Evolutionary conservation across 108 stramenopile species (phyloP).

Genomic region (Ochromonas danica): DNA sequence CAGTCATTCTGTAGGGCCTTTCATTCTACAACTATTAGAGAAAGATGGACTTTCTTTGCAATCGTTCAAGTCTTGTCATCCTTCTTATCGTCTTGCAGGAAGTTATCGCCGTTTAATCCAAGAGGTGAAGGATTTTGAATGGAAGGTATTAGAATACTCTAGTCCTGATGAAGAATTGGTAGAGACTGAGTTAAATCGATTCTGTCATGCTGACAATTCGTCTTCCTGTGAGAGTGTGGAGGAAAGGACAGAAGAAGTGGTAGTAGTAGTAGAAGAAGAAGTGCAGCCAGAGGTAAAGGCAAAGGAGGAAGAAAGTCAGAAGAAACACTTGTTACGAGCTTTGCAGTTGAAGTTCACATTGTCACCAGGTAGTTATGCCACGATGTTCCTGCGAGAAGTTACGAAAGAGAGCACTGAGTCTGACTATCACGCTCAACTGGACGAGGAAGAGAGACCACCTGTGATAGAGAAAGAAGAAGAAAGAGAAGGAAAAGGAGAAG

Average conservation of each 20-base stretch:
- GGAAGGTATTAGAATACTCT: not conserved
- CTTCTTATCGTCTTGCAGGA: conserved; percentile 57
- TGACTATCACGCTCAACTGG: conserved; percentile 72
- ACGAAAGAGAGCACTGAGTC: conserved; percentile 74
- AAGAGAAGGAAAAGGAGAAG: too few relatives aligned
- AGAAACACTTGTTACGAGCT: conserved; percentile 46
- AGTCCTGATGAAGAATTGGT: conserved; percentile 8
- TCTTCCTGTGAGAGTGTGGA: too few relatives aligned
- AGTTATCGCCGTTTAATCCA: conserved; percentile 77
- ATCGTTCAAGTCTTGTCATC: conserved; percentile 46
- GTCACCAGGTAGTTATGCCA: conserved; percentile 81
- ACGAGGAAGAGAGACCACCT: too few relatives aligned
- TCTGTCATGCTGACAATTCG: not conserved
- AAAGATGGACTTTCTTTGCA: conserved; percentile 58
- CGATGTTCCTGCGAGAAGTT: conserved; percentile 77
- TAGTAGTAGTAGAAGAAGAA: conserved; percentile 59
- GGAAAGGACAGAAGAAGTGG: conserved; percentile 44
- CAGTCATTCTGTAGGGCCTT: conserved; percentile 54
- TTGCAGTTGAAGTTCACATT: conserved; percentile 79
- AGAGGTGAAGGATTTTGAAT: conserved; percentile 44
- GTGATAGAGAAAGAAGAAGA: too few relatives aligned
- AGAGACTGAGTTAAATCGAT: conserved; percentile 1
- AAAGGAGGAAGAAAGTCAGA: conserved; percentile 69
- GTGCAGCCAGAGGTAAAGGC: conserved; percentile 72
- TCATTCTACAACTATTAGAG: conserved; percentile 58